Evolutionary conservation across 2,329 filamentous ascomycete genomes (phyloP).

Genomic region (Pestalotiopsis sp.): DNA sequence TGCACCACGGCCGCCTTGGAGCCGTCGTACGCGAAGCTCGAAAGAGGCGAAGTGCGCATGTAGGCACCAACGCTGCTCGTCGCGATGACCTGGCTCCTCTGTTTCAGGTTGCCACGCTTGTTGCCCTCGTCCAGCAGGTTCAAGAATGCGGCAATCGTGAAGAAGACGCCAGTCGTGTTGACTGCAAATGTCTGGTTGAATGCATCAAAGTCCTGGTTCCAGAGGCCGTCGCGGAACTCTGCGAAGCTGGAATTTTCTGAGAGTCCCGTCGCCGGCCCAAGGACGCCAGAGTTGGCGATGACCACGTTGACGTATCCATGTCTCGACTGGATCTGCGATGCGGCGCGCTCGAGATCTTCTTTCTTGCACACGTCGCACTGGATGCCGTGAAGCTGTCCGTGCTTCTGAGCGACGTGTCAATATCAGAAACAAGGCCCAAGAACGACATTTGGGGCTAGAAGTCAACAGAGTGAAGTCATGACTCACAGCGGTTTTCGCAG

Average conservation of each 20-base stretch:
- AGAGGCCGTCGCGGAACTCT: constrained; percentile 62
- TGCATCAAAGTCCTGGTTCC: constrained; percentile 61
- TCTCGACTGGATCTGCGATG: constrained; percentile 53
- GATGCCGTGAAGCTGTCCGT: constrained; percentile 65
- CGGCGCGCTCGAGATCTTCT: constrained; percentile 58
- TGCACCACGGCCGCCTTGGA: constrained; percentile 70
- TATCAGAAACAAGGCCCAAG: background rate
- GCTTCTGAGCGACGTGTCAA: constrained; percentile 29
- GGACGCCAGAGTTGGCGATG: constrained; percentile 64
- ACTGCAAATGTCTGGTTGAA: constrained; percentile 66
- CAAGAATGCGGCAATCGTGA: constrained; percentile 68
- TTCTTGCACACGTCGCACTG: constrained; percentile 68
- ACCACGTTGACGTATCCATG: constrained; percentile 67
- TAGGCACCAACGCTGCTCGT: constrained; percentile 65
- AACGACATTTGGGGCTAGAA: background rate
- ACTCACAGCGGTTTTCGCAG: constrained; percentile 41
- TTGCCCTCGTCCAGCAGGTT: constrained; percentile 63
- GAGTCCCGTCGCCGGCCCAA: constrained; percentile 58
- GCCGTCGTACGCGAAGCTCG: constrained; percentile 72
- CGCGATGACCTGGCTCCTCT: constrained; percentile 48
- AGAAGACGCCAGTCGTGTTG: constrained; percentile 69
- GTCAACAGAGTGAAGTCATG: background rate
- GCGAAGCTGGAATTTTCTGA: constrained; percentile 47
- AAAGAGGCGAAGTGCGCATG: constrained; percentile 63
- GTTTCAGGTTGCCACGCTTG: constrained; percentile 47